Conservation (phyloP, 805 yeast genomes). For the Nakazawaea molendinolei region DNA sequence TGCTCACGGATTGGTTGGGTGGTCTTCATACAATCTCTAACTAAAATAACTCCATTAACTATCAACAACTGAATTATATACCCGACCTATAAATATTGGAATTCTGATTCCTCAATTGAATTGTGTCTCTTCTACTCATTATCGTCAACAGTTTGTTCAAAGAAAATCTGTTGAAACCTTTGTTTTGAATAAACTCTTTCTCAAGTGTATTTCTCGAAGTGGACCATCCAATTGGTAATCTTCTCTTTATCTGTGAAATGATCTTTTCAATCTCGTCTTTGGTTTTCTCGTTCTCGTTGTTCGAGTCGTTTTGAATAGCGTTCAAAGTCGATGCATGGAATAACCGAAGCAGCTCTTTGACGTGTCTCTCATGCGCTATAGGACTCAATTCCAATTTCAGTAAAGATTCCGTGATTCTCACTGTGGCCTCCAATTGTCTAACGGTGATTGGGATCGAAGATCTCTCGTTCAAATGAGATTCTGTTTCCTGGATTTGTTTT, state of each 20-base stretch:
- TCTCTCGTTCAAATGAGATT: conserved; percentile 75
- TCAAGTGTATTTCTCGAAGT: conserved; percentile 80
- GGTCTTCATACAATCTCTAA: no score
- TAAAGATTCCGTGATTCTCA: conserved; percentile 89
- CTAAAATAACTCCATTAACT: no score
- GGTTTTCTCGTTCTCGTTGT: conserved; percentile 47
- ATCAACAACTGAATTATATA: no score
- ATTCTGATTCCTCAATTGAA: conserved; percentile 82
- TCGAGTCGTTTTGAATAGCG: conserved; percentile 51
- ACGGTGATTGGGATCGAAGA: conserved; percentile 96
- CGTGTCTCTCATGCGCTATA: conserved; percentile 81
- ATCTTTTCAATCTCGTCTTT: conserved; percentile 70
- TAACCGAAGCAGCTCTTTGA: conserved; percentile 89
- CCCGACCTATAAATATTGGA: conserved; percentile 74
- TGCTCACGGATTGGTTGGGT: no score
- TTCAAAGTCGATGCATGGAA: conserved; percentile 98
- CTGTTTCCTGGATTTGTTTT: conserved; percentile 73
- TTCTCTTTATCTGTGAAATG: conserved; percentile 78
- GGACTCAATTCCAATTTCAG: conserved; percentile 84
- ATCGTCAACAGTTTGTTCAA: conserved; percentile 77
- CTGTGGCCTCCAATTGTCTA: conserved; percentile 95
- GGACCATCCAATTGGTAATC: conserved; percentile 95
- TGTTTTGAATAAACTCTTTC: conserved; percentile 70
- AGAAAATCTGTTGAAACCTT: conserved; percentile 44
- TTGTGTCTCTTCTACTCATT: conserved; percentile 80